A percentile compares a stretch with the other conserved stretches of the same genome.
These are phyloP conservation scores for Agaricus bisporus DNA, from an alignment of 768 basidiomycete species.

Conservation along the genomic window DNA sequence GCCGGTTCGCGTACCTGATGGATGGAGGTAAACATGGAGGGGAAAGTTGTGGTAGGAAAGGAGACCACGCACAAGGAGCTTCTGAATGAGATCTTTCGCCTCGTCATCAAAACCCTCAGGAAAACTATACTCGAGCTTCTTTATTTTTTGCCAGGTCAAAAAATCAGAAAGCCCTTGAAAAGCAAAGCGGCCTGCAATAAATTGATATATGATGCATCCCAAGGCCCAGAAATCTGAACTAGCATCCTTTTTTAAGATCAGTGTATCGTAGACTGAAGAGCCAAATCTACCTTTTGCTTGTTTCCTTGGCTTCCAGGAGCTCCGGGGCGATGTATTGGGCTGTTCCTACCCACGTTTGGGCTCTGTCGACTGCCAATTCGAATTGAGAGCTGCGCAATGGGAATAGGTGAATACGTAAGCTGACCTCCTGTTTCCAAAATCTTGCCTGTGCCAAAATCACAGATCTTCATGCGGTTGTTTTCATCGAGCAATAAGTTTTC, in stretches of 20 bases:
- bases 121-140: slow-evolving; percentile 79
- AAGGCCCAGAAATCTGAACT: slow-evolving; percentile 96
- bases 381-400: background rate
- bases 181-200: slow-evolving; percentile 86
- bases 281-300: slow-evolving; percentile 60
- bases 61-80: slow-evolving; percentile 56
- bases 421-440: slow-evolving; percentile 1
- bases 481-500: slow-evolving; percentile 89
- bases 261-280: background rate
- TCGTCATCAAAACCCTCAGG: slow-evolving; percentile 80
- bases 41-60: background rate
- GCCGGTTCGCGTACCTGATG: slow-evolving; percentile 49
- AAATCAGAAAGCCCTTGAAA: slow-evolving; percentile 92
- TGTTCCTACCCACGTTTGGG: slow-evolving; percentile 28
- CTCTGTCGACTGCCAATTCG: slow-evolving; percentile 18
- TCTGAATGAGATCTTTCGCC: slow-evolving; percentile 74
- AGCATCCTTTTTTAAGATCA: slow-evolving; percentile 12
- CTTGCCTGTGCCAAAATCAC: slow-evolving; percentile 83
- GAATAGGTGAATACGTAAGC: slow-evolving; percentile 4
- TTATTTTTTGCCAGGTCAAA: slow-evolving; percentile 92
- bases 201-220: slow-evolving; percentile 91
- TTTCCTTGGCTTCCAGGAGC: slow-evolving; percentile 66
- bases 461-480: slow-evolving; percentile 85
- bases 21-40: background rate
- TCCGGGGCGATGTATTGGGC: slow-evolving; percentile 21